Evolutionary conservation across 129 eudicot genomes (phyloP).

Genomic region (Helianthus tuberosus): DNA sequence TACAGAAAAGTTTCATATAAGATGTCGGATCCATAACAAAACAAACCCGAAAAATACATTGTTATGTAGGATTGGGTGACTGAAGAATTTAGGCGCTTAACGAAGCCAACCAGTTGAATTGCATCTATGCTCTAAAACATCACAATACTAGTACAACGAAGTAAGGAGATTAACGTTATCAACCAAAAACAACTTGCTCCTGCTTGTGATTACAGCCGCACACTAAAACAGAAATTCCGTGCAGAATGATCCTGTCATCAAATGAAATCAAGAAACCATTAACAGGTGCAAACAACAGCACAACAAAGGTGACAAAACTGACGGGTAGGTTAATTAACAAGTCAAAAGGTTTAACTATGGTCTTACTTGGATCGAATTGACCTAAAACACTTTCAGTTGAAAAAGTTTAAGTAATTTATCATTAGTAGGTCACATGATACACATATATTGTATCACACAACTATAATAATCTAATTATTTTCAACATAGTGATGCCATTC

Average conservation of each 20-base stretch:
- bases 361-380: neutral
- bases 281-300: neutral
- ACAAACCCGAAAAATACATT: neutral
- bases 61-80: no score
- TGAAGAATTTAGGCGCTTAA: neutral
- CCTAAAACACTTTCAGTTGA: neutral
- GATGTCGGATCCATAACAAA: neutral
- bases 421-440: neutral
- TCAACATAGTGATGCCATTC: neutral
- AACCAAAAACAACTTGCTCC: neutral
- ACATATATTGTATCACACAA: neutral
- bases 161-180: neutral
- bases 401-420: neutral
- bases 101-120: conserved; percentile 3
- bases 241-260: neutral
- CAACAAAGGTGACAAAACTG: neutral
- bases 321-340: neutral
- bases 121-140: conserved; percentile 13
- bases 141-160: conserved; percentile 2
- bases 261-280: neutral
- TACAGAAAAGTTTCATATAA: no score
- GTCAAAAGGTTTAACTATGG: neutral
- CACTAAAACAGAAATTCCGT: neutral
- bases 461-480: no score
- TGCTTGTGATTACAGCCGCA: neutral